Evolutionary conservation across 768 basidiomycete species (phyloP), one percentile per base, ranked within the genome.

Genomic region (Russula foetens): DNA sequence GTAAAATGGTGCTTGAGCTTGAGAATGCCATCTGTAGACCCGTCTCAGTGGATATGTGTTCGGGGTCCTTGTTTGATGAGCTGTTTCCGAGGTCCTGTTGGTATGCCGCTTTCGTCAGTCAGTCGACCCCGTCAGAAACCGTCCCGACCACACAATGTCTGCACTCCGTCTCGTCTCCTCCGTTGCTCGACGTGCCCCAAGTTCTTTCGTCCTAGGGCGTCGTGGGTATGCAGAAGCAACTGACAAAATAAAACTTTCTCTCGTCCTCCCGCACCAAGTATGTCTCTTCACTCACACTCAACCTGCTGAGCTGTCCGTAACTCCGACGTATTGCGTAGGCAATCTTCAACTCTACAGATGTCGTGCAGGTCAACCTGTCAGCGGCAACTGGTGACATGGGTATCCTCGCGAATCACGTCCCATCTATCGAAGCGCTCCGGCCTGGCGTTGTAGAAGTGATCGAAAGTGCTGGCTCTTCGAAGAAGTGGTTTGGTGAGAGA

Each of bases 351-450:
- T 93, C 94, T 24, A 74, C 84, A 68, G 95, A 95, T 73, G 96
- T 98, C 60, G 84, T 90, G 23, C 96, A 98, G 75, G 96, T 99
- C 67, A 98, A 98, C 77, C 77, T 98, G 68, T 78, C 94, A 38
- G 97, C 94, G 43, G 91, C 86, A 57, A 86, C 92, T 3, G 97
- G 97, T 70, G 95, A 98, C 75, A 98, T 98, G 94, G 97, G 97
- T 80, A 91, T 99, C 69, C 86, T 99, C 62, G 92, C 96, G 68
- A 97, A 96, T 81, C 97, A 99, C 76, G 94, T 98, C 57, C 88
- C 97, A 31, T 90, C 93, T n/a, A 89, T 98, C 60, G 97, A 99
- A 74, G 81, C 96, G 50, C 81, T 99, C 56, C 90, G 91, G 71
- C 89, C 97, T 44, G 97, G 97, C 72, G 80, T 98, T 59, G 79